Evolutionary conservation across 306 rosid genomes (phyloP), one percentile per base, ranked within the genome.

Genomic region (Lupinus albus): DNA sequence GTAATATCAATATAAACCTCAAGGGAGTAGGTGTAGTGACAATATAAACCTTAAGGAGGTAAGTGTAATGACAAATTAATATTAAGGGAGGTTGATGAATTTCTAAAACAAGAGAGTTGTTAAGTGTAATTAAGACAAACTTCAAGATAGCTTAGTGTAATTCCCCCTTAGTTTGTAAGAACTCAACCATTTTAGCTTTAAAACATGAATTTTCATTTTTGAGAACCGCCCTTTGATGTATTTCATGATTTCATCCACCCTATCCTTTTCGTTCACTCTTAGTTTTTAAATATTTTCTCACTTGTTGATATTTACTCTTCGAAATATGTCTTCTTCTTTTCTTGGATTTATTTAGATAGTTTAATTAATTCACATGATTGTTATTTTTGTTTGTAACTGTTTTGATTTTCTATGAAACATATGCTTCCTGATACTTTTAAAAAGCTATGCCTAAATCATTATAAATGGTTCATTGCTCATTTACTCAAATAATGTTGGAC

Each of bases 191-290:
- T 45, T 55, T 56, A n/a, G 49, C 70, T 32, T 56, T 35, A 9
- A 54, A 16, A 28, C 11, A 15, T 7, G 58, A 44, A 64, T 16
- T 62, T 63, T 7, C 13, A 39, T 36, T 33, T 61, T 25, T 7
- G 38, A 44, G 50, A 45, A 54, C 30, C 53, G 45, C 44, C 45
- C 71, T 30, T 44, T 64, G 48, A 16, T 64, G 57, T 42, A 73
- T 53, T 32, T 33, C 13, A 25, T 25, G 30, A 73, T 53, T 32
- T 33, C 13, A 25, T 25, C 4, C 30, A 25, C 30, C 30, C 30
- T 25, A 32, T 45, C 9, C 9, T 42, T 39, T 42, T 57, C 12
- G 16, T 52, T 21, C 21, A n/a, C 57, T 17, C 69, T 25, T 44
- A 12, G 42, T 61, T 47, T 60, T 68, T 47, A 54, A 45, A 18